Evolutionary conservation across 1,139 yeast species (phyloP), one percentile per base, ranked within the genome.

Genomic region (Diutina scorzettiae): DNA sequence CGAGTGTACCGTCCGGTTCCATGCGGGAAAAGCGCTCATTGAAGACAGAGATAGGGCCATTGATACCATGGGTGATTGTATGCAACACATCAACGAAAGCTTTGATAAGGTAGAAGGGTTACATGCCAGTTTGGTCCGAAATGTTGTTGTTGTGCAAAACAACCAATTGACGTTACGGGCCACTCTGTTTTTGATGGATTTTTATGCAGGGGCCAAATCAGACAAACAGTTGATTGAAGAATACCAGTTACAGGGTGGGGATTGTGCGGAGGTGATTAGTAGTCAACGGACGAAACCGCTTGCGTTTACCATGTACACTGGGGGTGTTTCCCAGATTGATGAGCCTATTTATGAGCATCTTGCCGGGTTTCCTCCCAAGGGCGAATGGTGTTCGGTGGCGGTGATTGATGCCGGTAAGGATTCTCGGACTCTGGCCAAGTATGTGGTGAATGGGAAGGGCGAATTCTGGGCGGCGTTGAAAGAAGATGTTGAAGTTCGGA

Each of bases 81-180:
- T 87, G 43, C 81, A 87, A 32, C 91, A 87, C 56, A 77, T 89
- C 45, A 87, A 89, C 58, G 93, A 82, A 31, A 63, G 81, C 23
- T 85, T 78, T 55, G 72, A 73, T 16, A 56, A 54, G 16, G 40
- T 46, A 5, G 65, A 58, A 24, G 81, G 81, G 25, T 69, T 87
- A 7, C 95, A 86, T 58, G 96, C 96, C 2, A 75, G 83, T 21
- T 68, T 84, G 42, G 73, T 81, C 44, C 76, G 81, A 47, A 74
- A 76, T 49, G 75, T 76, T 40, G 78, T 85, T n/a, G 75, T 81
- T 43, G 78, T 81, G 5, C 86, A 83, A 51, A 70, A 69, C 46
- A 63, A 67, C 43, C 73, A 76, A 48, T 57, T 78, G 45, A 63
- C 78, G 2, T 51, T 69, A 42, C 65, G 71, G 47, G 78, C 86